Base-by-base conservation (phyloP, 108 stramenopile genomes). In the Tribonema minus region DNA sequence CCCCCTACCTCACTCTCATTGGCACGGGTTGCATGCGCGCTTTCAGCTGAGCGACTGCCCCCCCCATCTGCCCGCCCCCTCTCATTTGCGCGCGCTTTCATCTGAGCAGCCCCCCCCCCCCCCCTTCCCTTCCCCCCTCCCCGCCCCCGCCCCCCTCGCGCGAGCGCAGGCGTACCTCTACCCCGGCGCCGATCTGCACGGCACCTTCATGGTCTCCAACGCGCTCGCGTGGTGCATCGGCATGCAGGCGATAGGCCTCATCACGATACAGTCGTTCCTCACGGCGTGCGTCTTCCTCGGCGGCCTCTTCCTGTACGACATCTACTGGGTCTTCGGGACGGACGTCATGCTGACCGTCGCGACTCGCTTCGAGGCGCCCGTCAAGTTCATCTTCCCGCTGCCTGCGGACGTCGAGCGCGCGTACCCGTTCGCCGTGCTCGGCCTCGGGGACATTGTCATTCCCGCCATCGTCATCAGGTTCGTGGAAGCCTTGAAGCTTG, bases 231-330 rank as follows among this genome's bases (percentile, higher is more conserved):
- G 74, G 74, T 75, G 74, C 64, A 75, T 75, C 54, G 74, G 74
- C 4, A 75, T 75, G 74, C 5, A 85, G 86, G 40, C 81, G 82
- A 40, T 87, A 78, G 87, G 79, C 0, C 35, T 85, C 75, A 65
- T 88, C 25, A 82, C 83, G 37, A 86, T 88, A 61, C 86, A 64
- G 41, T 81, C 28, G 82, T 88, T 70, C 76, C 58, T 85, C 33
- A 86, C 87, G 30, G 89, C 86, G 15, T 76, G 83, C 20, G 58
- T 89, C 25, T 58, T 89, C 20, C 67, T 89, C 39, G 85, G 64
- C 29, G 89, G 89, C 15, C 70, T 89, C 23, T 89, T 89, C 64
- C 78, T 82, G 63, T 89, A 89, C 81, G 89, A 89, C 67, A 85
- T 89, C 0, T 89, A 85, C 76, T 88, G 87, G 86, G 88, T 88